These are phyloP conservation scores for Dillenia turbinata DNA, from an alignment of 164 flowering plant genomes.

Conservation along the genomic window DNA sequence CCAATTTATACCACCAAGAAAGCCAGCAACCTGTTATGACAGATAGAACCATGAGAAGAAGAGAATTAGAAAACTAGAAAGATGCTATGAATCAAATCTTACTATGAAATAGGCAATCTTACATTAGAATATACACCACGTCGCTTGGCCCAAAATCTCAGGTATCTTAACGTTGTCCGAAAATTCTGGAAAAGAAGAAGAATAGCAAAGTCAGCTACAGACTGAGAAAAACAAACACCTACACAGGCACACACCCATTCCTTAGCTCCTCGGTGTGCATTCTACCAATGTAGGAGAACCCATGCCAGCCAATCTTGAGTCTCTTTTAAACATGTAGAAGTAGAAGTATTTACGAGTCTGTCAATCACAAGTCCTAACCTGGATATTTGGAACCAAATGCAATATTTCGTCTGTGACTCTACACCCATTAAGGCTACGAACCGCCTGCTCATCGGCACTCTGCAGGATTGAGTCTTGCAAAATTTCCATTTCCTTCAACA, in stretches of 20 bases:
- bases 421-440: constrained; percentile 95
- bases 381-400: constrained; percentile 84
- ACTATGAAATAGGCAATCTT: constrained; percentile 13
- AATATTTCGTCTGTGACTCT: constrained; percentile 86
- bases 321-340: too few relatives aligned
- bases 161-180: constrained; percentile 80
- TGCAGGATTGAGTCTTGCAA: constrained; percentile 80
- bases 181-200: constrained; percentile 51
- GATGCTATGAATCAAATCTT: background rate
- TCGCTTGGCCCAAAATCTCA: constrained; percentile 91
- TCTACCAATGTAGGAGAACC: too few relatives aligned
- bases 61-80: constrained; percentile 2
- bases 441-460: constrained; percentile 80
- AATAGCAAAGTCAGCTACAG: constrained; percentile 4
- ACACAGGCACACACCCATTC: too few relatives aligned
- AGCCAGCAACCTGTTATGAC: constrained; percentile 42
- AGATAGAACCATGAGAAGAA: background rate
- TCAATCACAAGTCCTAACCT: constrained; percentile 35
- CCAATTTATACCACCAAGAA: constrained; percentile 65
- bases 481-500: constrained; percentile 73
- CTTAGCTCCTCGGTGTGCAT: too few relatives aligned
- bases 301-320: too few relatives aligned
- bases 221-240: too few relatives aligned
- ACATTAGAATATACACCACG: constrained; percentile 98
- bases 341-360: too few relatives aligned